A percentile compares a stretch with the other conserved stretches of the same genome.
Conservation (phyloP, 257 asterid species). For the Solanum etuberosum region DNA sequence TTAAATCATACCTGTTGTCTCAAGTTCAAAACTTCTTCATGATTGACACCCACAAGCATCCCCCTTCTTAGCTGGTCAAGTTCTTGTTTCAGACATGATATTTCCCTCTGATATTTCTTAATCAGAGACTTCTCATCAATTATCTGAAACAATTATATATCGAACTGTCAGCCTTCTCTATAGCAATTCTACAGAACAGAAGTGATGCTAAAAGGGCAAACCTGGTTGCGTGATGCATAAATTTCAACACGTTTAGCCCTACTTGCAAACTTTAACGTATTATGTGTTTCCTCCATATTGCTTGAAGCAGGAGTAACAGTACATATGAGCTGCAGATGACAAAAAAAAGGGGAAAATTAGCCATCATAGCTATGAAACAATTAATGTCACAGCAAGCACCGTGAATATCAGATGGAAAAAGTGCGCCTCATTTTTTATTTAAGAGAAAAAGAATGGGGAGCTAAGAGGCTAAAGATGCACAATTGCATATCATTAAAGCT, state of each 20-base stretch:
- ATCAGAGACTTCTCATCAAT: conserved; percentile 97
- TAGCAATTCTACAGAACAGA: neutral
- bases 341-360: conserved; percentile 1
- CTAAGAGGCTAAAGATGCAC: neutral
- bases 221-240: conserved; percentile 89
- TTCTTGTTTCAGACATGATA: conserved; percentile 74
- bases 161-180: neutral
- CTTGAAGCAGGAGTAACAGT: conserved; percentile 99
- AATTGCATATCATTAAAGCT: neutral
- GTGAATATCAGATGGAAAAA: neutral
- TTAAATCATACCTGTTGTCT: conserved; percentile 56
- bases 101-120: conserved; percentile 97
- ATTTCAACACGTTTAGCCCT: conserved; percentile 96
- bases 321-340: conserved; percentile 69
- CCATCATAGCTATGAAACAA: neutral
- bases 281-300: conserved; percentile 96
- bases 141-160: conserved; percentile 35
- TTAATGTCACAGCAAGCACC: neutral
- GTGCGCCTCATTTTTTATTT: neutral
- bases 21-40: conserved; percentile 76
- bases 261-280: conserved; percentile 96
- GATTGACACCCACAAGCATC: conserved; percentile 66
- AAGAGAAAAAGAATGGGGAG: neutral
- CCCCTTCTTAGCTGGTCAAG: conserved; percentile 83
- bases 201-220: conserved; percentile 16